Evolutionary conservation across 2,329 filamentous ascomycete genomes (phyloP), one percentile per base, ranked within the genome.

Genomic region (Cordyceps javanica): DNA sequence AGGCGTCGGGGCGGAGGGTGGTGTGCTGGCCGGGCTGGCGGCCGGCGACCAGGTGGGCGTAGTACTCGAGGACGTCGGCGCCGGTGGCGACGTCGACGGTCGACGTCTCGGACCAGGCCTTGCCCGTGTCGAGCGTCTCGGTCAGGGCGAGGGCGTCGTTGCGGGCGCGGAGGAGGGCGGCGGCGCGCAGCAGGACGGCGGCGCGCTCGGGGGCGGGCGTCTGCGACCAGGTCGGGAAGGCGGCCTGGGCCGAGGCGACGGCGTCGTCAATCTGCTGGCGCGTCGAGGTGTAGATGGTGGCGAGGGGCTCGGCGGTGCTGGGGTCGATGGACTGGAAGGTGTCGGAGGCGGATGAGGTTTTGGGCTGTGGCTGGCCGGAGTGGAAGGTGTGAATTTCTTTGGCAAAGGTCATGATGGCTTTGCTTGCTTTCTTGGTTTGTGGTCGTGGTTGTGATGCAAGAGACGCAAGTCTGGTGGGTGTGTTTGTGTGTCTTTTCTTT

Each of bases 121-220:
- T 95, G 68, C 91, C 91, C 0, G 91, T 95, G 71, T 96, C 91
- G 66, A 87, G 78, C 2, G 90, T 95, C 75, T 96, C 91, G 57
- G 90, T 77, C 58, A 80, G 80, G 52, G 91, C 91, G 42, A 96
- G 86, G 58, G 86, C 84, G 67, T 95, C 88, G 71, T 95, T 95
- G 62, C 86, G 83, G 62, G 83, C 75, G 48, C 90, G 87, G 13
- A 96, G 79, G 14, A 96, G 73, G 48, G 82, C 74, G 19, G 89
- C 90, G 3, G 91, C 90, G 68, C 83, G 85, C 30, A 91, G 87
- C 10, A 96, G 83, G 64, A 95, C 87, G 58, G 89, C 85, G 1
- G 90, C 85, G 58, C 91, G 89, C 66, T 84, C 82, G 60, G 88
- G 78, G n/a, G 88, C 79, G 2, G 90, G 83, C 13, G 87, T 94